Conservation (phyloP, 768 basidiomycete genomes). For the Pleurotus cornucopiae region DNA sequence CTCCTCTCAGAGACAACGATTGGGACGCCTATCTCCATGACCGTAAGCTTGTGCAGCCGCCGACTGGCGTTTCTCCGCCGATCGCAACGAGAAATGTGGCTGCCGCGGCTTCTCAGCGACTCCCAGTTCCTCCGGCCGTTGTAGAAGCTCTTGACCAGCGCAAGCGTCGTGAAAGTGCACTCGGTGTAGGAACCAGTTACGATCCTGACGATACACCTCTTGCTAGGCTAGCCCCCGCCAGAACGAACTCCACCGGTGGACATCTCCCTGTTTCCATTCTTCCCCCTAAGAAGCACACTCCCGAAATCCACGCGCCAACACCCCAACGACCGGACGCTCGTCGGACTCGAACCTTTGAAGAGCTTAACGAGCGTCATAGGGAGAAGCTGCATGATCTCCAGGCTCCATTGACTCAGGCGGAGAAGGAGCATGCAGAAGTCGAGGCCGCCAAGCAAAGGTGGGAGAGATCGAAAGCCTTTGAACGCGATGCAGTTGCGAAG, state of each 20-base stretch:
- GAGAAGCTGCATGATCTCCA: slow-evolving; percentile 82
- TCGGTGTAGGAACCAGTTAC: slow-evolving; percentile 39
- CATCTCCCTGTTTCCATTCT: slow-evolving; percentile 41
- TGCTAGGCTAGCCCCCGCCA: slow-evolving; percentile 17
- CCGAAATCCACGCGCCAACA: slow-evolving; percentile 34
- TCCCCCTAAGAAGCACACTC: slow-evolving; percentile 38
- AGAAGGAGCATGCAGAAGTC: slow-evolving; percentile 72
- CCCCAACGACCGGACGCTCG: slow-evolving; percentile 44
- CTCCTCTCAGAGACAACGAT: slow-evolving; percentile 68
- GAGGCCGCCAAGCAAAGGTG: slow-evolving; percentile 75
- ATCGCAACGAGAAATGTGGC: slow-evolving; percentile 54
- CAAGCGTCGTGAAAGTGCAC: slow-evolving; percentile 65
- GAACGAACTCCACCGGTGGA: slow-evolving; percentile 23
- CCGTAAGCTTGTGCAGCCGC: slow-evolving; percentile 80
- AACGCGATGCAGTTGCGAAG: slow-evolving; percentile 70
- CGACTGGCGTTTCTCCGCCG: slow-evolving; percentile 74
- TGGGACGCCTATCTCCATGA: slow-evolving; percentile 89
- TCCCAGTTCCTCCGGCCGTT: slow-evolving; percentile 67
- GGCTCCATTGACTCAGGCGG: slow-evolving; percentile 76
- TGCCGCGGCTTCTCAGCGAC: slow-evolving; percentile 32
- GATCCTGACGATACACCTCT: slow-evolving; percentile 41
- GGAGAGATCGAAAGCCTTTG: slow-evolving; percentile 72
- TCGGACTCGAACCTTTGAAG: slow-evolving; percentile 79
- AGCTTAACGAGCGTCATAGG: slow-evolving; percentile 80
- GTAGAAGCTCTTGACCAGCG: slow-evolving; percentile 69